Percentiles rank a stretch among this genome's conserved stretches.
phyloP scores from a whole-genome alignment of 2,329 filamentous ascomycete genomes.

The Penicillium sclerotigenum region DNA sequence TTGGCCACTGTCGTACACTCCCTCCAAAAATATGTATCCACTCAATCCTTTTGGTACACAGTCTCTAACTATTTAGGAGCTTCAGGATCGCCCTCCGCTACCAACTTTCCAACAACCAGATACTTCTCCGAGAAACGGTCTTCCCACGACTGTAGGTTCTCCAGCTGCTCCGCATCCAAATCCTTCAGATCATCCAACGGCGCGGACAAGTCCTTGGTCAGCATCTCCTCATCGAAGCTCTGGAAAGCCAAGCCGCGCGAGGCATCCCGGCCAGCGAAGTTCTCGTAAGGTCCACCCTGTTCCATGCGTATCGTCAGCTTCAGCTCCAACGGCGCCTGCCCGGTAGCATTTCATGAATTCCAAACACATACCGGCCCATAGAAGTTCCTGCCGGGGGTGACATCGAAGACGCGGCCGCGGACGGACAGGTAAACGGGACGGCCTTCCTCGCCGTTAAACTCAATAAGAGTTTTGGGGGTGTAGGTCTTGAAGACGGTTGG shows the following conservation, averaged over 20 bases:
- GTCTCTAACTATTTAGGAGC: conserved; percentile 30
- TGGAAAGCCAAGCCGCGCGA: conserved; percentile 82
- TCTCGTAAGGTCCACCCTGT: conserved; percentile 81
- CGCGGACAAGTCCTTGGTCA: conserved; percentile 84
- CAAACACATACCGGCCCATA: conserved; percentile 67
- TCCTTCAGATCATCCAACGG: conserved; percentile 74
- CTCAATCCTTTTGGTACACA: background rate
- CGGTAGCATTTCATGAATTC: background rate
- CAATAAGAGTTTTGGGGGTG: conserved; percentile 77
- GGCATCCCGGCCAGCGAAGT: conserved; percentile 92
- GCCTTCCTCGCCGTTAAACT: conserved; percentile 73
- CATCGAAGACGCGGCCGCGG: conserved; percentile 86
- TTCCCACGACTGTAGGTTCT: conserved; percentile 86
- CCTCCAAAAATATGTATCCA: background rate
- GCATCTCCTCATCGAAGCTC: conserved; percentile 92
- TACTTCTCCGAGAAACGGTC: conserved; percentile 93
- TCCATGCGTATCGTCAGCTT: conserved; percentile 2
- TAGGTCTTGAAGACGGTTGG: conserved; percentile 85
- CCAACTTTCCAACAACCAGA: conserved; percentile 83
- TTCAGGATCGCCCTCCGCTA: conserved; percentile 57
- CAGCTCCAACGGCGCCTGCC: background rate
- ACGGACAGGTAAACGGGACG: conserved; percentile 86
- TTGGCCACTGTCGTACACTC: background rate
- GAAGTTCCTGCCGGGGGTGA: conserved; percentile 81
- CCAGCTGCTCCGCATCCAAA: conserved; percentile 70